phyloP scores from a whole-genome alignment of 2,329 filamentous ascomycete genomes.

The Leptodontidium sp. region DNA sequence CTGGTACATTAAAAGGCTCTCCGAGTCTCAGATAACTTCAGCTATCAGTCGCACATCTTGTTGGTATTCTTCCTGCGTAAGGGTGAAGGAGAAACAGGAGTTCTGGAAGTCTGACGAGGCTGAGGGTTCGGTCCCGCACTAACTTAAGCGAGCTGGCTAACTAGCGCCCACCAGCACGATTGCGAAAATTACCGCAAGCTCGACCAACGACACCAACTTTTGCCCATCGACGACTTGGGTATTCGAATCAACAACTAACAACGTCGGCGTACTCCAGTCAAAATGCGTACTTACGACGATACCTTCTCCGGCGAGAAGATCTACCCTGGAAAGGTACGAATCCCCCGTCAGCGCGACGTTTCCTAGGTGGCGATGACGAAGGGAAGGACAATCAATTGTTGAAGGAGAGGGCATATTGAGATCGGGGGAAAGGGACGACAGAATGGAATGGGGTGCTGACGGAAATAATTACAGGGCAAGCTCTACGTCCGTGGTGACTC shows the following conservation, averaged over 20 bases:
- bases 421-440: constrained; percentile 21
- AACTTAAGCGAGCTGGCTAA: background rate
- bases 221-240: constrained; percentile 37
- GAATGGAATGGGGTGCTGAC: constrained; percentile 41
- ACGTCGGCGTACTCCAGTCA: constrained; percentile 41
- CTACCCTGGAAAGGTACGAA: constrained; percentile 80
- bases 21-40: too few relatives aligned
- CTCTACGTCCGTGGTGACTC: constrained; percentile 99
- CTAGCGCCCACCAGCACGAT: constrained; percentile 17
- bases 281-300: constrained; percentile 69
- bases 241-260: constrained; percentile 41
- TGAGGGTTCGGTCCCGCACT: too few relatives aligned
- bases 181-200: constrained; percentile 18
- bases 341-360: constrained; percentile 29
- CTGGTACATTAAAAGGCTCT: too few relatives aligned
- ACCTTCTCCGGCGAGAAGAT: constrained; percentile 81
- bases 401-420: constrained; percentile 14
- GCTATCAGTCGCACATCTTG: too few relatives aligned
- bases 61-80: too few relatives aligned
- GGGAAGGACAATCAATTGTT: background rate
- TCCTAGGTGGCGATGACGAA: constrained; percentile 34
- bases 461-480: constrained; percentile 76
- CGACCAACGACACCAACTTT: constrained; percentile 29
- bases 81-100: too few relatives aligned
- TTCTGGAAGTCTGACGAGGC: too few relatives aligned